Conservation (phyloP, 495 filamentous ascomycete species). For the Rusavskia elegans region DNA sequence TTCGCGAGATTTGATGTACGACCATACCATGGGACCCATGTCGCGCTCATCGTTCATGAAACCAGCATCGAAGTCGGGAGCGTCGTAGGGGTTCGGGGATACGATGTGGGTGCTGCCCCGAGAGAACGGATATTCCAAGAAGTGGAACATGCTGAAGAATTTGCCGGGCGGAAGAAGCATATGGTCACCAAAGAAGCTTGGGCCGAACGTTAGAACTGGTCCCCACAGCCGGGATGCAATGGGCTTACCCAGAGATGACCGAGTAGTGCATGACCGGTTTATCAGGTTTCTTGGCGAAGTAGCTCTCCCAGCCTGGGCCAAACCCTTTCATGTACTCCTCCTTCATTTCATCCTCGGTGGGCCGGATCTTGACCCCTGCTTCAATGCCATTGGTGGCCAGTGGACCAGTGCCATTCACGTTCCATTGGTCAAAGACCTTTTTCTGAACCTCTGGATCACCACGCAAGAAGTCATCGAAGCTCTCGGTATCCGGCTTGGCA, state of each 20-base stretch:
- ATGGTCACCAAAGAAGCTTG: constrained; percentile 46
- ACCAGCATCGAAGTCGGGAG: constrained; percentile 65
- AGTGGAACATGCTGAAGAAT: constrained; percentile 82
- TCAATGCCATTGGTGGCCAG: constrained; percentile 77
- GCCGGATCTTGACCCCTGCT: constrained; percentile 65
- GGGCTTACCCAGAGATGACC: constrained; percentile 40
- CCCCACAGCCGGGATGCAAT: too few species aligned
- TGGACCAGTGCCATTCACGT: constrained; percentile 62
- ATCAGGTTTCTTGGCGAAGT: constrained; percentile 75
- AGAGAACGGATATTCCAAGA: constrained; percentile 68
- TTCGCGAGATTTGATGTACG: constrained; percentile 75
- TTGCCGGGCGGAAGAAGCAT: constrained; percentile 62
- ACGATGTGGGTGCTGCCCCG: constrained; percentile 59
- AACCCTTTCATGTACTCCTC: constrained; percentile 53
- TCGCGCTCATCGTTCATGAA: constrained; percentile 80
- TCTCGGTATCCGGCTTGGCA: constrained; percentile 62
- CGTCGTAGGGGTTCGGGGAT: constrained; percentile 53
- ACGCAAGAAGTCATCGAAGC: constrained; percentile 67
- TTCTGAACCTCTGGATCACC: constrained; percentile 57
- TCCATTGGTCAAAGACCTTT: constrained; percentile 59
- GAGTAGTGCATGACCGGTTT: constrained; percentile 80
- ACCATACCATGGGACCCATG: constrained; percentile 75
- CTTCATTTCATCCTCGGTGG: constrained; percentile 54
- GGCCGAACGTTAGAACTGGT: too few species aligned
- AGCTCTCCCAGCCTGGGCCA: constrained; percentile 53